Evolutionary conservation across 805 yeast genomes (phyloP).

Genomic region (Ogataea chonburiensis): DNA sequence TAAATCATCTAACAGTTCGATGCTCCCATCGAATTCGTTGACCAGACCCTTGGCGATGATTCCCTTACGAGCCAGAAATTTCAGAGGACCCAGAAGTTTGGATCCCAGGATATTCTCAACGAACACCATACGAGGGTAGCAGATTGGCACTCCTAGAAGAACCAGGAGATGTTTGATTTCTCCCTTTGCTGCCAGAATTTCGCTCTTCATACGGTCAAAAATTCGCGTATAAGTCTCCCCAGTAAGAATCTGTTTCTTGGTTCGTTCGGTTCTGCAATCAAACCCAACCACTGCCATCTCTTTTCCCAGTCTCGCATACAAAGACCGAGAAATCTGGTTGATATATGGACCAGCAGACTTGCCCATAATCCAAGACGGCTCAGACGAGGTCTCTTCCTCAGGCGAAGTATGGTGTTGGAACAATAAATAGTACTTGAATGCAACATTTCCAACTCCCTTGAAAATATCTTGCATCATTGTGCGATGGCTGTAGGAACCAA

Average conservation of each 20-base stretch:
- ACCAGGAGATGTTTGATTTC: constrained; percentile 74
- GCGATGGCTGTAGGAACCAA: constrained; percentile 76
- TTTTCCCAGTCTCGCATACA: constrained; percentile 71
- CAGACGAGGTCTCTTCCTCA: constrained; percentile 38
- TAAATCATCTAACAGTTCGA: constrained; percentile 88
- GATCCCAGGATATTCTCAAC: constrained; percentile 74
- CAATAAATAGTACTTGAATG: constrained; percentile 83
- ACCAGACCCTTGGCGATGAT: constrained; percentile 69
- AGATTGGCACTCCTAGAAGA: constrained; percentile 91
- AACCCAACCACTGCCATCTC: constrained; percentile 72
- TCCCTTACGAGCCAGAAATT: constrained; percentile 59
- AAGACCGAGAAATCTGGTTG: constrained; percentile 61
- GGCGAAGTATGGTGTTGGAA: constrained; percentile 82
- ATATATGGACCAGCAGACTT: constrained; percentile 64
- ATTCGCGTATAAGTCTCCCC: constrained; percentile 55
- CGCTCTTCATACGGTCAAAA: constrained; percentile 59
- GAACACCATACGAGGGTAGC: constrained; percentile 93
- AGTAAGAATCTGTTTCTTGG: constrained; percentile 53
- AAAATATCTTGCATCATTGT: constrained; percentile 77
- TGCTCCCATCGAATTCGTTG: constrained; percentile 88
- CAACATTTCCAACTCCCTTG: constrained; percentile 68
- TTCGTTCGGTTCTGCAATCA: constrained; percentile 93
- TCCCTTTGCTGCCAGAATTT: constrained; percentile 47
- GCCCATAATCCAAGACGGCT: constrained; percentile 67
- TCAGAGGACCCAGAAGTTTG: constrained; percentile 58